Base-by-base conservation (phyloP, 179 eudicot genomes). In the Amaranthus tricolor region DNA sequence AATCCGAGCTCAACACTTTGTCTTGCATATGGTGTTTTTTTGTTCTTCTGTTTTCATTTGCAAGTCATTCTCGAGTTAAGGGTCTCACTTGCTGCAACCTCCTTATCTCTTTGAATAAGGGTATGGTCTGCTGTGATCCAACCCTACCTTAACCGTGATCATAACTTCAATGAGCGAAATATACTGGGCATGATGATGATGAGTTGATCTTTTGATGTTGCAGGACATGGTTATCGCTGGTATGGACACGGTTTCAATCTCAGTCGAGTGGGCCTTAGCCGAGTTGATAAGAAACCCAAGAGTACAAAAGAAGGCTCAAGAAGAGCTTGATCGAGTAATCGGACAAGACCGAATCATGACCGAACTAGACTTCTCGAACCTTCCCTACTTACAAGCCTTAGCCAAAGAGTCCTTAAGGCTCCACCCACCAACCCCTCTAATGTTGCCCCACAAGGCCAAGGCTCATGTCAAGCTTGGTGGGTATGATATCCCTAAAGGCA, bases 171-270 rank as follows among this genome's bases (percentile, higher is more conserved):
- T 31, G 40, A 31, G 40, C 40, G 40, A 31, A 3, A 31, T 31
- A 31, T 31, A 31, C 2, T 31, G 2, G 40, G 40, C 40, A 31
- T 31, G 40, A 31, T 31, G 40, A 31, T 31, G 40, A 31, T 31
- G 40, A 31, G 40, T 31, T 17, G 7, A 17, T 48, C 13, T 65
- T n/a, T 63, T 59, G 66, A 10, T 62, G 65, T 45, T 73, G 76
- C 83, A 91, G 97, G 94, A 89, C 76, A 91, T 91, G 94, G 88
- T 91, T 10, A 83, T 85, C n/a, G 94, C 94, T 44, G 94, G 94
- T 24, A 91, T 83, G 89, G 96, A 91, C 88, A 89, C 97, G 14
- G 88, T 88, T 11, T 75, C 90, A 7, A 87, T 91, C 65, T 71
- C 90, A 8, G 94, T 80, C 0, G 94, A 91, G 75, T 91, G 97